These are phyloP conservation scores for Chlorella sp. DNA, from an alignment of 139 green algal species.

Conservation along the genomic window DNA sequence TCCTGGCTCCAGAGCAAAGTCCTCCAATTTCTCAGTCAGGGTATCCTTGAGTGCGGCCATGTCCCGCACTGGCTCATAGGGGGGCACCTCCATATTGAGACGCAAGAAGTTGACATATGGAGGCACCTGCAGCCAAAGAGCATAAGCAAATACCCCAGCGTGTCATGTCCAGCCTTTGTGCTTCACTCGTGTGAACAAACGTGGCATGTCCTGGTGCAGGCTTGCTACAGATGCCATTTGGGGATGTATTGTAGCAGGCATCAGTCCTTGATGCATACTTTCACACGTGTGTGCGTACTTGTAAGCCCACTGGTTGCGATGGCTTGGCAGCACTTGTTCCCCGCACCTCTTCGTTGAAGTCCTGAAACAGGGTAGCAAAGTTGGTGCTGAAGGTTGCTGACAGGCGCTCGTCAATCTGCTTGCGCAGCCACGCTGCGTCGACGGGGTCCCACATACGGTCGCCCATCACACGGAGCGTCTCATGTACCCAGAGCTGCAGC, in stretches of 20 bases:
- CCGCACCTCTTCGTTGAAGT: constrained; percentile 36
- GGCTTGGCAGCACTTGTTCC: not conserved
- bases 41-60: constrained; percentile 55
- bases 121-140: not conserved
- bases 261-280: not conserved
- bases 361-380: constrained; percentile 55
- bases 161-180: too few species aligned
- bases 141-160: too few species aligned
- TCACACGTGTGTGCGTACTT: not conserved
- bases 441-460: constrained; percentile 60
- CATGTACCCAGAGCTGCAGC: constrained; percentile 78
- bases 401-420: constrained; percentile 64
- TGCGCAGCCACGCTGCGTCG: constrained; percentile 48
- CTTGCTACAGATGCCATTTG: not conserved
- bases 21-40: constrained; percentile 68
- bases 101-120: too few species aligned
- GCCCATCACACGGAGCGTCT: constrained; percentile 67
- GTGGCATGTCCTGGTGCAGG: not conserved
- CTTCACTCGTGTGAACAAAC: too few species aligned
- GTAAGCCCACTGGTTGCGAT: not conserved
- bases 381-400: constrained; percentile 39
- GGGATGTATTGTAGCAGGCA: not conserved
- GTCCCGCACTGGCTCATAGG: constrained; percentile 72
- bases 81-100: constrained; percentile 57
- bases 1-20: constrained; percentile 72